Percentiles rank a stretch among this genome's conserved stretches.
phyloP scores from a whole-genome alignment of 1,139 yeast species.

The Pichia sp. region DNA sequence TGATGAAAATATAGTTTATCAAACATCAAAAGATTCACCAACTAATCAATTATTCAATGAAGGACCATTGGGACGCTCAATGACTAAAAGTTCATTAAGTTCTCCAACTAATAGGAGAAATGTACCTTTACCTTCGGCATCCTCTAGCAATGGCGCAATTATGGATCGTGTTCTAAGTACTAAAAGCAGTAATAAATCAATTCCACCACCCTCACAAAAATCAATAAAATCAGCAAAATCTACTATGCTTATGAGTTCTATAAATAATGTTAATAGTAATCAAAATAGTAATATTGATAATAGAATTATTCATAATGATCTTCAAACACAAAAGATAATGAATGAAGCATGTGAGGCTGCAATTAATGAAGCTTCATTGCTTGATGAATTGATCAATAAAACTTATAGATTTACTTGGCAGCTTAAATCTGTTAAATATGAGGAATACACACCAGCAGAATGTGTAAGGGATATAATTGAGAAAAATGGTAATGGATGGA shows the following conservation, averaged over 20 bases:
- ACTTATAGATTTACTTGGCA: constrained; percentile 77
- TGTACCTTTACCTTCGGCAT: not conserved
- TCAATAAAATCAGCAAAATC: not conserved
- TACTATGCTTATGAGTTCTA: not conserved
- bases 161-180: not conserved
- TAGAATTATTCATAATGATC: not conserved
- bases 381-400: constrained; percentile 37
- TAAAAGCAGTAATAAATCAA: not conserved
- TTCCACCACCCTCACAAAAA: not conserved
- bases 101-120: not conserved
- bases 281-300: too few species aligned
- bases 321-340: constrained; percentile 14
- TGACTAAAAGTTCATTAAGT: not conserved
- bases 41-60: not conserved
- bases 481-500: constrained; percentile 67
- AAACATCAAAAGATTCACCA: not conserved
- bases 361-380: constrained; percentile 5
- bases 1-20: constrained; percentile 1
- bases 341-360: constrained; percentile 14
- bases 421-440: constrained; percentile 33
- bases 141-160: not conserved
- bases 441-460: constrained; percentile 66
- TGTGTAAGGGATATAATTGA: constrained; percentile 71
- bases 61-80: not conserved
- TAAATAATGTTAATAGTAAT: too few species aligned